Evolutionary conservation across 192 early-diverging fungal species (phyloP).

Genomic region (Backusella liffmaniae): DNA sequence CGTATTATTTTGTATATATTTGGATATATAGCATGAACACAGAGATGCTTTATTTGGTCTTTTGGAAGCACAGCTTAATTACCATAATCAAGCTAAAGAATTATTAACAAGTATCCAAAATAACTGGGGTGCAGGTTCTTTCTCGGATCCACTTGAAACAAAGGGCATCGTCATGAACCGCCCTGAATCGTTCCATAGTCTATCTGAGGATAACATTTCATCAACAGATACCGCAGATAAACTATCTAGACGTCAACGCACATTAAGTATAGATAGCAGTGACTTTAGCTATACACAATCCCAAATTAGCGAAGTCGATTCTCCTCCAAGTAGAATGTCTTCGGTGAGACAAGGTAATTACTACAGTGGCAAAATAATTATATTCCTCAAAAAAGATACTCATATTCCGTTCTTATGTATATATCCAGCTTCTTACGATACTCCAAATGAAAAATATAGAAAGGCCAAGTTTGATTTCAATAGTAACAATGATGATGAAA

Average conservation of each 20-base stretch:
- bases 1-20: constrained; percentile 1
- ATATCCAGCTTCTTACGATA: not conserved
- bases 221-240: not conserved
- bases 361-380: not conserved
- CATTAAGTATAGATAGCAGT: not conserved
- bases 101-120: constrained; percentile 6
- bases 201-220: not conserved
- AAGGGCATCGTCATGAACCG: not conserved
- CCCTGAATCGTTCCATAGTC: not conserved
- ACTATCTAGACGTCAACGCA: not conserved
- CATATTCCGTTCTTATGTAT: not conserved
- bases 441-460: constrained; percentile 53
- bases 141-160: not conserved
- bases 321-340: not conserved
- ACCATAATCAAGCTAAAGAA: constrained; percentile 22
- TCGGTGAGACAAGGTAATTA: not conserved
- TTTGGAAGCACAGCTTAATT: constrained; percentile 35
- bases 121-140: not conserved
- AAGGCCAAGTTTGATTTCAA: constrained; percentile 80
- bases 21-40: constrained; percentile 32
- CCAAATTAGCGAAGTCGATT: not conserved
- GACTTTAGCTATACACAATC: not conserved
- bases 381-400: not conserved
- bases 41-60: constrained; percentile 27
- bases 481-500: constrained; percentile 76